Conservation (phyloP, 257 asterid genomes). For the Rhazya stricta region DNA sequence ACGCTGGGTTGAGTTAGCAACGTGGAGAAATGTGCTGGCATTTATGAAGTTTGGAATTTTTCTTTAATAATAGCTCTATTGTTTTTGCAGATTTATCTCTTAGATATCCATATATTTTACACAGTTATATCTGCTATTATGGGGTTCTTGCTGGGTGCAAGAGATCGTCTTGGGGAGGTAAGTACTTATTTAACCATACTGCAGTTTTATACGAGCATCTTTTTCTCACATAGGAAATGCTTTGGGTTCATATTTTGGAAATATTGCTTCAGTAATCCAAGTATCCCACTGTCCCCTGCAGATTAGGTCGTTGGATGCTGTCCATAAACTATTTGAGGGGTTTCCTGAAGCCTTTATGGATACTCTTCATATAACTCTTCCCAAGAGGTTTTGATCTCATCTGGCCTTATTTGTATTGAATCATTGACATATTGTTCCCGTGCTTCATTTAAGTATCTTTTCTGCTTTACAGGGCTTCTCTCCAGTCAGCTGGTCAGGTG, state of each 20-base stretch:
- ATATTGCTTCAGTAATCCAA: conserved; percentile 1
- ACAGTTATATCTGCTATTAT: conserved; percentile 77
- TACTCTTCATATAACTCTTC: conserved; percentile 64
- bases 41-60: conserved; percentile 6
- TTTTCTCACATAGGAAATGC: not conserved
- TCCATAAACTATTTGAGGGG: conserved; percentile 87
- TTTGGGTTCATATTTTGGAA: conserved; percentile 2
- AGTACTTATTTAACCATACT: not conserved
- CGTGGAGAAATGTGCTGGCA: not conserved
- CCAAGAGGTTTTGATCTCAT: conserved; percentile 42
- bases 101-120: conserved; percentile 87
- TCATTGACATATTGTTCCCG: conserved; percentile 1
- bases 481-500: conserved; percentile 66
- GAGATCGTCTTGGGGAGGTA: conserved; percentile 98
- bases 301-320: conserved; percentile 94
- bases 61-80: not conserved
- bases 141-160: conserved; percentile 94
- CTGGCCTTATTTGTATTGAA: conserved; percentile 2
- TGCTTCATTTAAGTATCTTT: conserved; percentile 15
- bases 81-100: conserved; percentile 73
- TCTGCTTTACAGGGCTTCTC: conserved; percentile 59
- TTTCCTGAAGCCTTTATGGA: conserved; percentile 91
- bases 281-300: conserved; percentile 36
- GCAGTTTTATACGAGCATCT: not conserved
- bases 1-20: not conserved